phyloP scores from a whole-genome alignment of 148 eudicot genomes.

The Cornus suecica region DNA sequence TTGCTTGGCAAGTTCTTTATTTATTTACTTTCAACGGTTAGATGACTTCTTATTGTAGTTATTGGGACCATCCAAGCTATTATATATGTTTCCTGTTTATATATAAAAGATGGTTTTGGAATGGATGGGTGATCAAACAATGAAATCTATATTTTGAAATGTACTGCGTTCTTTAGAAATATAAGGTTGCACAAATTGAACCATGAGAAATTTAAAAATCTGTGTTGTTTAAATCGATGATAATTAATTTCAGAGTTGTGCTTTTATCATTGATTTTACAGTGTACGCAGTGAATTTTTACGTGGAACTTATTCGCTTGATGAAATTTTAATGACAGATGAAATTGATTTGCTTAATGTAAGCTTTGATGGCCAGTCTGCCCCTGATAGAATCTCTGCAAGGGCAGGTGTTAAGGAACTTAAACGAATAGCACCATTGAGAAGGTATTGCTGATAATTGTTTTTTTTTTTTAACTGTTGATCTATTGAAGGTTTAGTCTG shows the following conservation, averaged over 20 bases:
- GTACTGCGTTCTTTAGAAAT: neutral
- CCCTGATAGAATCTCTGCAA: slow-evolving; percentile 91
- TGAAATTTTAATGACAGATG: slow-evolving; percentile 43
- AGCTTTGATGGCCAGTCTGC: slow-evolving; percentile 85
- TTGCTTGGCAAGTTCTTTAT: neutral
- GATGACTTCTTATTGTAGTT: neutral
- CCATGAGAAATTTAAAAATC: neutral
- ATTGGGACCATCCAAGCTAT: neutral
- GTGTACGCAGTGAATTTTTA: neutral
- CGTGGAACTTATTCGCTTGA: neutral
- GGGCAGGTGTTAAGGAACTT: slow-evolving; percentile 75
- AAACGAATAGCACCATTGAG: slow-evolving; percentile 62
- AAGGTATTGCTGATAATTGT: slow-evolving; percentile 40
- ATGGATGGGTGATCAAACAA: neutral
- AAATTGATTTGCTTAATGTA: slow-evolving; percentile 87
- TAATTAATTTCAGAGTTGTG: neutral
- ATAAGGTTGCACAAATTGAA: neutral
- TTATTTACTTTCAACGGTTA: no score
- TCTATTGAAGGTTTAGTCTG: neutral
- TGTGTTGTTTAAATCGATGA: neutral
- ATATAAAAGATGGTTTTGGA: neutral
- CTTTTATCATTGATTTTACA: neutral
- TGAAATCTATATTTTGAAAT: neutral
- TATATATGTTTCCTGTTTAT: neutral
- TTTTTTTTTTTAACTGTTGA: neutral